A percentile compares a stretch with the other conserved stretches of the same genome.
Conservation (phyloP, 148 eudicot species). For the Dianthus caryophyllus region DNA sequence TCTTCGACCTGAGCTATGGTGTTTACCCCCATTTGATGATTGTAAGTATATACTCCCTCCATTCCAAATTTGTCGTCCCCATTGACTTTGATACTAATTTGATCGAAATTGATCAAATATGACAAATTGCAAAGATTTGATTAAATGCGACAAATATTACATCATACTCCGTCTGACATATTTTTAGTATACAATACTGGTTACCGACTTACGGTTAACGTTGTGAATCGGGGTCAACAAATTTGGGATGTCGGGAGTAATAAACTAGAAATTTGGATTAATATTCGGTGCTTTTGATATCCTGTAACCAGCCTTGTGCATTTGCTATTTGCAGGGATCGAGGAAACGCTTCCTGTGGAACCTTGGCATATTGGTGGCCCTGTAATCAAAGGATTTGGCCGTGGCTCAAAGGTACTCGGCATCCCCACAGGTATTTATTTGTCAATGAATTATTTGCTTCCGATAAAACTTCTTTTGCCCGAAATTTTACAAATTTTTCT, state of each 20-base stretch:
- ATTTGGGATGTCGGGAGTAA: no score
- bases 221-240: no score
- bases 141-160: no score
- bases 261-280: slow-evolving; percentile 4
- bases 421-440: slow-evolving; percentile 74
- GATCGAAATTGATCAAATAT: no score
- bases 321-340: slow-evolving; percentile 51
- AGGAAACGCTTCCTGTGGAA: slow-evolving; percentile 68
- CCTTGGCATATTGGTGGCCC: slow-evolving; percentile 95
- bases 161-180: no score
- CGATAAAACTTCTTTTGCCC: background rate
- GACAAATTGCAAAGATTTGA: no score
- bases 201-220: no score
- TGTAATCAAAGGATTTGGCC: slow-evolving; percentile 87
- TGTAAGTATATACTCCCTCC: slow-evolving; percentile 36
- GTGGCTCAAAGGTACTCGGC: slow-evolving; percentile 96
- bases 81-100: no score
- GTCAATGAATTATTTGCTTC: background rate
- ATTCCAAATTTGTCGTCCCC: no score
- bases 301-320: background rate
- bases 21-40: slow-evolving; percentile 81
- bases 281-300: background rate
- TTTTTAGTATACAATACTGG: no score
- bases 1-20: slow-evolving; percentile 81
- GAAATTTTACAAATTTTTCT: background rate